Percentiles rank a stretch among this genome's conserved stretches.
Conservation (phyloP, 805 yeast species). For the Candida broadrunensis region DNA sequence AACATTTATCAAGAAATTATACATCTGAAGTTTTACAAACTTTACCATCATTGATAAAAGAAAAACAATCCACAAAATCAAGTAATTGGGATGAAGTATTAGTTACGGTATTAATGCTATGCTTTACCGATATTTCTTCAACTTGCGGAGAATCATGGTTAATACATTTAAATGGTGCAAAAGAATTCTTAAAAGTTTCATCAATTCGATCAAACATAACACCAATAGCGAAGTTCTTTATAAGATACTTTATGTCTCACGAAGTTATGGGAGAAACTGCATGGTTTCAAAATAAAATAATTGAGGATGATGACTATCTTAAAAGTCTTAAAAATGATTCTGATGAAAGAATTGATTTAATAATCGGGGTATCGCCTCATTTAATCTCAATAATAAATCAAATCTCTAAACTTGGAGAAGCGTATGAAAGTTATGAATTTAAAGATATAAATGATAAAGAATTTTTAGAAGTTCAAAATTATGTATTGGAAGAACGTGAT, state of each 20-base stretch:
- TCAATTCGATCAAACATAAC: conserved; percentile 18
- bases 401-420: conserved; percentile 33
- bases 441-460: neutral
- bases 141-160: conserved; percentile 40
- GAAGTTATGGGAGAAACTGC: conserved; percentile 46
- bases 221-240: conserved; percentile 33
- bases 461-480: conserved; percentile 11
- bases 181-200: conserved; percentile 26
- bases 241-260: conserved; percentile 37
- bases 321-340: conserved; percentile 27
- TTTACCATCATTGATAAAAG: conserved; percentile 25
- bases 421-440: conserved; percentile 25
- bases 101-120: conserved; percentile 36
- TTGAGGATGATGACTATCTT: conserved; percentile 25
- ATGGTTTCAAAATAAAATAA: conserved; percentile 19
- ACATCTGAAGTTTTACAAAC: conserved; percentile 22
- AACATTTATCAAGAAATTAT: conserved; percentile 21
- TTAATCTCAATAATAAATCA: conserved; percentile 33
- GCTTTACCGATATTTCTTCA: conserved; percentile 40
- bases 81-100: conserved; percentile 39
- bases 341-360: conserved; percentile 34
- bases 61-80: conserved; percentile 16
- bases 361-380: conserved; percentile 39
- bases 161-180: conserved; percentile 33
- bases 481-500: conserved; percentile 9